Evolutionary conservation across 305 asterid species (phyloP), one percentile per base, ranked within the genome.

Genomic region (Fraxinus paxiana): DNA sequence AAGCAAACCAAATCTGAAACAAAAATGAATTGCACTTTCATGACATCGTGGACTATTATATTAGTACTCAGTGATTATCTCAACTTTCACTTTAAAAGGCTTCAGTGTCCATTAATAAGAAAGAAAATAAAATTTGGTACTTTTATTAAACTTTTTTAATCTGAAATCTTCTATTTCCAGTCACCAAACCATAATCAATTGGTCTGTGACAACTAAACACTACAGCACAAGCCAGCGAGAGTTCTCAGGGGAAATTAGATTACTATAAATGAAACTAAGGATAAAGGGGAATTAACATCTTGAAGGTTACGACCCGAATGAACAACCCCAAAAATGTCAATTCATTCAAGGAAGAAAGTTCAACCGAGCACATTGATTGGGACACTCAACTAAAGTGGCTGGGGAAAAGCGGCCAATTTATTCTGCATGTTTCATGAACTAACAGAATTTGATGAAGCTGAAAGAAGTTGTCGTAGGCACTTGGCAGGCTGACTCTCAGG

Each of bases 361-460:
- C 46, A 38, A 38, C 46, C 13, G 12, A 38, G 46, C 46, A 37
- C 46, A 9, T 38, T 38, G 46, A 38, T 38, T 38, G 46, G 46
- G 46, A 38, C 46, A 38, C 13, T 38, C 3, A 38, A 38, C 46
- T 38, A 1, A 38, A 38, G 46, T 38, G 46, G 46, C 46, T 8
- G 46, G 46, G 46, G 46, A 38, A 37, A 7, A 37, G 46, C 13
- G 46, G 46, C 46, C 46, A 38, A 38, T 38, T 38, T 12, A 10
- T 26, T 65, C 51, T 83, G 80, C 94, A 94, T 97, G 95, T 92
- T 94, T 87, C 98, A 94, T 77, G 94, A 91, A 76, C 51, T 92
- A 76, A 80, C 92, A 73, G 96, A 92, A 88, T 94, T 94, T 61
- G 98, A 94, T 79, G 97, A 92, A 80, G 90, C 92, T 78, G 93